Conservation (phyloP, 495 filamentous ascomycete species). For the Xylaria palmicola region DNA sequence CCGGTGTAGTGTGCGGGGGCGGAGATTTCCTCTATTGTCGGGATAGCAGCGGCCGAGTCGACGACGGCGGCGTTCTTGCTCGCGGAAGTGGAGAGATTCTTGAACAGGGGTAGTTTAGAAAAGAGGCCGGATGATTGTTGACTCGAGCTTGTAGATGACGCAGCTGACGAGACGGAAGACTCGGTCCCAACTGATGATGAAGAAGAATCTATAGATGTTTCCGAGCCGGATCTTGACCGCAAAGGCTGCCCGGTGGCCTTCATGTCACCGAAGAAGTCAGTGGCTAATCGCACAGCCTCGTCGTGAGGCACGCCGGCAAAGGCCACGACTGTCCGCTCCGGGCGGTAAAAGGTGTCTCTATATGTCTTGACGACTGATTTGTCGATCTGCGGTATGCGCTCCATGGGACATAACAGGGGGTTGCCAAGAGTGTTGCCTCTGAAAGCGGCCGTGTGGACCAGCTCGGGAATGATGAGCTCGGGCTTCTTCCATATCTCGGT, state of each 20-base stretch:
- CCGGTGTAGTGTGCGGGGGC: slow-evolving; percentile 86
- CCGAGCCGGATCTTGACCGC: slow-evolving; percentile 57
- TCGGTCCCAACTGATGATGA: slow-evolving; percentile 42
- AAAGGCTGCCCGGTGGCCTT: slow-evolving; percentile 47
- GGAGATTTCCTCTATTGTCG: slow-evolving; percentile 55
- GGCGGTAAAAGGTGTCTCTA: slow-evolving; percentile 77
- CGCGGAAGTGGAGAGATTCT: slow-evolving; percentile 77
- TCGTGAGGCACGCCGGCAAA: slow-evolving; percentile 89
- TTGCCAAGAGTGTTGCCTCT: slow-evolving; percentile 95
- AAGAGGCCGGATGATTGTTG: slow-evolving; percentile 62
- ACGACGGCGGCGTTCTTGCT: slow-evolving; percentile 58
- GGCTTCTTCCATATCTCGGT: slow-evolving; percentile 97
- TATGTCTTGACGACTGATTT: slow-evolving; percentile 74
- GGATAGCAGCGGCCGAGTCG: slow-evolving; percentile 36
- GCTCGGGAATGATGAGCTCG: slow-evolving; percentile 90
- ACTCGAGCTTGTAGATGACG: slow-evolving; percentile 37
- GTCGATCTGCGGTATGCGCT: slow-evolving; percentile 76
- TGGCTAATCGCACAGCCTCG: slow-evolving; percentile 74
- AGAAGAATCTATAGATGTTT: slow-evolving; percentile 45
- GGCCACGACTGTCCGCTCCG: slow-evolving; percentile 88
- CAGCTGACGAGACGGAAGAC: slow-evolving; percentile 36
- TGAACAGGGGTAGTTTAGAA: slow-evolving; percentile 89
- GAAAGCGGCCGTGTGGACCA: slow-evolving; percentile 93
- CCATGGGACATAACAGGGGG: slow-evolving; percentile 85
- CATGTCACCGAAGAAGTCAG: slow-evolving; percentile 93